Evolutionary conservation across 148 eudicot species (phyloP), one percentile per base, ranked within the genome.

Genomic region (Silene latifolia): DNA sequence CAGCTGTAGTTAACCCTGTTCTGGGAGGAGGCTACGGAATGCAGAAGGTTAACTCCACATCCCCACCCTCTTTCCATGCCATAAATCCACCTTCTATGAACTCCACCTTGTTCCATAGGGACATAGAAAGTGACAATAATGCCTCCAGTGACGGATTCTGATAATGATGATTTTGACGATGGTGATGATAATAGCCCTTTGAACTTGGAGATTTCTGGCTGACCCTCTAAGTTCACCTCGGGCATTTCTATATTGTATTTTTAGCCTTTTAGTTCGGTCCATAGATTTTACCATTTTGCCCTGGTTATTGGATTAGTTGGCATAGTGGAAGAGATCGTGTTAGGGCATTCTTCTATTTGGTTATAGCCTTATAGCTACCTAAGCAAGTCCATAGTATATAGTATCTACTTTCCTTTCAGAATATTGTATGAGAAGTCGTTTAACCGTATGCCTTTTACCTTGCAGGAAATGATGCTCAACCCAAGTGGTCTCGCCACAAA

Each of bases 401-500:
- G n/a, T n/a, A n/a, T n/a, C n/a, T n/a, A n/a, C n/a, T n/a, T n/a
- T n/a, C n/a, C n/a, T n/a, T n/a, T n/a, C n/a, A n/a, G n/a, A n/a
- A n/a, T n/a, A n/a, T n/a, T n/a, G n/a, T n/a, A n/a, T n/a, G n/a
- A n/a, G n/a, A n/a, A 21, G 4, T 60, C 24, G 5, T 57, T 51
- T 76, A 61, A 58, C 67, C 32, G 7, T 24, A 14, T 47, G 7
- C 11, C 4, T 32, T 23, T 72, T 58, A 8, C n/a, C 44, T n/a
- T 67, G 77, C 89, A 95, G 99, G 92, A 84, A 78, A 84, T 89
- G 83, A 88, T 90, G 78, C 74, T 92, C 58, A 91, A 89, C 71
- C 93, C 96, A 65, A 79, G 71, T 15, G 78, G 86, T 27, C 83
- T 79, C 11, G 86, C 92, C 39, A n/a, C n/a, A n/a, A n/a, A n/a